Percentiles rank a stretch among this genome's conserved stretches.
Conservation (phyloP, 768 basidiomycete species). For the Tylopilus balloui region DNA sequence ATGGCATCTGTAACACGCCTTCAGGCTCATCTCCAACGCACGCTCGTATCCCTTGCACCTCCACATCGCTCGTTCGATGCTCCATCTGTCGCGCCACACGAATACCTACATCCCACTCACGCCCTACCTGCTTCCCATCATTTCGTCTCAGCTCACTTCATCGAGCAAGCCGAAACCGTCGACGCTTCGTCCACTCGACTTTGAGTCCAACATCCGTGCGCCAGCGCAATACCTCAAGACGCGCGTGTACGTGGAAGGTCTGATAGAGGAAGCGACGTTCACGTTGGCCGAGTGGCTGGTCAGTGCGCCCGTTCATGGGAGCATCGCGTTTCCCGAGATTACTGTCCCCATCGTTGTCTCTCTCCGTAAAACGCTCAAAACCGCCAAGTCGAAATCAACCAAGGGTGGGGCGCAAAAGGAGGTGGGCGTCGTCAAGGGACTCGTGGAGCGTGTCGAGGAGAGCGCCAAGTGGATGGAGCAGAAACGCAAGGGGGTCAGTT, state of each 20-base stretch:
- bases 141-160: conserved; percentile 66
- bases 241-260: conserved; percentile 74
- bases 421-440: conserved; percentile 57
- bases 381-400: conserved; percentile 40
- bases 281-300: conserved; percentile 81
- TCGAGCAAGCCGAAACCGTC: conserved; percentile 75
- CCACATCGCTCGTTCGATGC: conserved; percentile 83
- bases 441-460: conserved; percentile 87
- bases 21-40: conserved; percentile 81
- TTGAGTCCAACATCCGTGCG: conserved; percentile 81
- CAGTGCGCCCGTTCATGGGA: conserved; percentile 64
- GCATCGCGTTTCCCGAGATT: conserved; percentile 93
- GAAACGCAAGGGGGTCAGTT: conserved; percentile 62
- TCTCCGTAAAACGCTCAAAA: conserved; percentile 72
- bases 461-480: conserved; percentile 75
- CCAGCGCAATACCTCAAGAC: conserved; percentile 89
- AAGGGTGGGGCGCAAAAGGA: conserved; percentile 46
- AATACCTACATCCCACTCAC: conserved; percentile 83
- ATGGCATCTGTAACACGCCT: background rate
- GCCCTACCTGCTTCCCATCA: conserved; percentile 81
- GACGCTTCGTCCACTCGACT: conserved; percentile 83
- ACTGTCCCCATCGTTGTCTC: conserved; percentile 71
- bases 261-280: conserved; percentile 78
- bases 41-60: conserved; percentile 95
- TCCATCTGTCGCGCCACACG: conserved; percentile 81